Conservation (phyloP, 305 asterid species). For the Petunia hybrid region DNA sequence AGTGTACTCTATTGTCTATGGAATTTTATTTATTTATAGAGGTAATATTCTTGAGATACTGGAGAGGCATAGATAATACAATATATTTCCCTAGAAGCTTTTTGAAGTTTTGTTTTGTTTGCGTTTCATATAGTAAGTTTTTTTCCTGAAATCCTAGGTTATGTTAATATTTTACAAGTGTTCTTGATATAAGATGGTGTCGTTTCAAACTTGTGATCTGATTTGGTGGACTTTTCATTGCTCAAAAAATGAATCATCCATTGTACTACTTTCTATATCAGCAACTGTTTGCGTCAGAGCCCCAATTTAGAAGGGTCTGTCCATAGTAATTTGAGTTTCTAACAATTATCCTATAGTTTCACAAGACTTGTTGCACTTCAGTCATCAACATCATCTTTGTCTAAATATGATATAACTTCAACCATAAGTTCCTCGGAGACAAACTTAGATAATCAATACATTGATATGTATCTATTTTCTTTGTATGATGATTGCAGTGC, state of each 20-base stretch:
- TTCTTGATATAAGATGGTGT: not conserved
- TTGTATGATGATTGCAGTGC: too few species aligned
- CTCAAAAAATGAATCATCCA: not conserved
- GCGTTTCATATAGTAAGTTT: not conserved
- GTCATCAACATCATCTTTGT: too few species aligned
- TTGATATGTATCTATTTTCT: too few species aligned
- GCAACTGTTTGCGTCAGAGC: not conserved
- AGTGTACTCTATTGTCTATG: not conserved
- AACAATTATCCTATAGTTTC: not conserved
- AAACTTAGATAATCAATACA: too few species aligned
- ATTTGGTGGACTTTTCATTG: not conserved
- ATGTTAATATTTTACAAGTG: too few species aligned
- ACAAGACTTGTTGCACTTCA: not conserved
- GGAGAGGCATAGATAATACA: too few species aligned
- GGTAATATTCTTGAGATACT: too few species aligned
- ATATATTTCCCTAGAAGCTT: too few species aligned
- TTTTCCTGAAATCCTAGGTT: not conserved
- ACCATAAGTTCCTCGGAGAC: too few species aligned
- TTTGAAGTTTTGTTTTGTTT: too few species aligned
- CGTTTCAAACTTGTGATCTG: not conserved
- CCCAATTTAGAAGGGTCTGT: not conserved
- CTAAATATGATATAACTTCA: too few species aligned
- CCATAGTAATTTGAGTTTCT: not conserved
- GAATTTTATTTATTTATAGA: too few species aligned
- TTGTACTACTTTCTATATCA: not conserved